Conservation (phyloP, 1,284 basidiomycete genomes). For the Neonothopanus nambi region DNA sequence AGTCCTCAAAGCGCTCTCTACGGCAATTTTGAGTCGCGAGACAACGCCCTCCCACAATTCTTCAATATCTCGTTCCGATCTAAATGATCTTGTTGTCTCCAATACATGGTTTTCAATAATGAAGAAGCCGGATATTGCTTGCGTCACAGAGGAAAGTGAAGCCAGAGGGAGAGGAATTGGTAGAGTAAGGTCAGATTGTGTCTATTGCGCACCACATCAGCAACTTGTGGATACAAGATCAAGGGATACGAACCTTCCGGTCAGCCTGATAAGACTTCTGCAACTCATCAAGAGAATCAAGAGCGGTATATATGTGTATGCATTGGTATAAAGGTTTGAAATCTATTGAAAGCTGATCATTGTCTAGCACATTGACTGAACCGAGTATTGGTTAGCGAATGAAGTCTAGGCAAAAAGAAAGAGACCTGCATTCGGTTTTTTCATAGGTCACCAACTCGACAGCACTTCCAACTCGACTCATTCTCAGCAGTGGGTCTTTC, state of each 20-base stretch:
- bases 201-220: conserved; percentile 46
- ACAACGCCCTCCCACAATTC: conserved; percentile 96
- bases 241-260: conserved; percentile 65
- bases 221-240: conserved; percentile 12
- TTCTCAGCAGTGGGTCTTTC: conserved; percentile 70
- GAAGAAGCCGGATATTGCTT: conserved; percentile 99
- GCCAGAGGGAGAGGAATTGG: conserved; percentile 65
- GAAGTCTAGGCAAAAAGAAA: conserved; percentile 2
- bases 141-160: conserved; percentile 66
- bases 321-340: conserved; percentile 96
- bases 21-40: conserved; percentile 72
- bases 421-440: conserved; percentile 83
- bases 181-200: conserved; percentile 95
- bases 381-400: conserved; percentile 7
- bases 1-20: conserved; percentile 72
- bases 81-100: conserved; percentile 82
- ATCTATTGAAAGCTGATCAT: conserved; percentile 86
- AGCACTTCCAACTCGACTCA: conserved; percentile 89
- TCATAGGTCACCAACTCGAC: conserved; percentile 95
- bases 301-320: conserved; percentile 94
- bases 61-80: conserved; percentile 89
- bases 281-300: conserved; percentile 88
- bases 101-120: conserved; percentile 95
- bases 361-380: conserved; percentile 88
- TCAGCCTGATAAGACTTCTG: conserved; percentile 95